Conservation (phyloP, 805 yeast species). For the Wickerhamiella parazyma region DNA sequence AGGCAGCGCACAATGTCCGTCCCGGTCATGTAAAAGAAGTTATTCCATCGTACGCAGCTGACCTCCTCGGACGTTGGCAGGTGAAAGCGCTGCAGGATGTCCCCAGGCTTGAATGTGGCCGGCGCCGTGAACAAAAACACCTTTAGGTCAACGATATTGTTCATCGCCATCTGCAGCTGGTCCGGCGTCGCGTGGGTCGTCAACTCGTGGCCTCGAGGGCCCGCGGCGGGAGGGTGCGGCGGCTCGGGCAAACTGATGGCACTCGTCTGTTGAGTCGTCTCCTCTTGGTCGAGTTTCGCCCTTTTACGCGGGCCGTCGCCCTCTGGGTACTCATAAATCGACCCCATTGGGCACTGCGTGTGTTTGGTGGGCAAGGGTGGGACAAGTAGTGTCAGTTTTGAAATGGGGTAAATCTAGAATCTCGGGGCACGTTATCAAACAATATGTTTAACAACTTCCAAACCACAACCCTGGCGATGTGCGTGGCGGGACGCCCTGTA, state of each 20-base stretch:
- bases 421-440: not conserved
- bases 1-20: slow-evolving; percentile 92
- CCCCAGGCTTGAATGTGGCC: slow-evolving; percentile 81
- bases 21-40: slow-evolving; percentile 80
- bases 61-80: slow-evolving; percentile 82
- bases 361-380: not conserved
- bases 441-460: not conserved
- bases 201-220: slow-evolving; percentile 4
- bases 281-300: slow-evolving; percentile 3
- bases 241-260: slow-evolving; percentile 1
- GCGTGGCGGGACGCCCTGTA: not conserved
- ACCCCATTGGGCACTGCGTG: slow-evolving; percentile 4
- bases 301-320: slow-evolving; percentile 5
- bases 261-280: not conserved
- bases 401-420: too few species aligned
- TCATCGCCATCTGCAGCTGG: slow-evolving; percentile 9
- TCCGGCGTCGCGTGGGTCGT: slow-evolving; percentile 10
- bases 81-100: slow-evolving; percentile 72
- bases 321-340: not conserved
- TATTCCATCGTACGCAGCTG: slow-evolving; percentile 90
- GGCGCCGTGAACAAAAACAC: slow-evolving; percentile 89
- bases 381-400: slow-evolving; percentile 6
- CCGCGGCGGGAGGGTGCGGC: slow-evolving; percentile 6
- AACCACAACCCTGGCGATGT: not conserved
- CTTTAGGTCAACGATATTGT: slow-evolving; percentile 32